A percentile compares a stretch with the other conserved stretches of the same genome.
These are phyloP conservation scores for Linum trigynum DNA, from an alignment of 345 rosid genomes.

Conservation along the genomic window DNA sequence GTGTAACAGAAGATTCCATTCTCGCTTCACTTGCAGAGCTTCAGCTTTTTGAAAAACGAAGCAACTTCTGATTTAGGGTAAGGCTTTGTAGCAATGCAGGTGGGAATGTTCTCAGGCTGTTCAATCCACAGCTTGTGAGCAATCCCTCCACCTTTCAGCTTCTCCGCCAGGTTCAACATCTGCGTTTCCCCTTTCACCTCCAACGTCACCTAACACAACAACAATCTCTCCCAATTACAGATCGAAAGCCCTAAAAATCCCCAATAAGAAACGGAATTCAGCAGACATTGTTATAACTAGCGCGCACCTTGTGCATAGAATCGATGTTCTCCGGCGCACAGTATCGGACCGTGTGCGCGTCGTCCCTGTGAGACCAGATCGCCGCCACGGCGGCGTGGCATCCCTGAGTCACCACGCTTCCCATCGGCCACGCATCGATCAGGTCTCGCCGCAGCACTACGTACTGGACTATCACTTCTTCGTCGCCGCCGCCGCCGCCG, in stretches of 20 bases:
- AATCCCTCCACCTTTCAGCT: constrained; percentile 53
- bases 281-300: too few relatives aligned
- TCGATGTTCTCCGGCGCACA: constrained; percentile 61
- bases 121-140: constrained; percentile 79
- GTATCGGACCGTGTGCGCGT: constrained; percentile 49
- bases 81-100: constrained; percentile 81
- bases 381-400: constrained; percentile 89
- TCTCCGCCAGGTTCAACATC: constrained; percentile 63
- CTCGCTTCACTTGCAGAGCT: constrained; percentile 57
- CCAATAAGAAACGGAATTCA: background rate
- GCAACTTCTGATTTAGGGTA: constrained; percentile 53
- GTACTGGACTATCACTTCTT: constrained; percentile 62
- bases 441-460: constrained; percentile 81
- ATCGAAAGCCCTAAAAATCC: background rate
- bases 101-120: constrained; percentile 83
- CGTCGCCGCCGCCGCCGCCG: constrained; percentile 16
- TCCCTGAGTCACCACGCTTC: constrained; percentile 91
- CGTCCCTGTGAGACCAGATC: constrained; percentile 63
- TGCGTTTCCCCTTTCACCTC: constrained; percentile 90
- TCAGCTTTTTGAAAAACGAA: constrained; percentile 55
- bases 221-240: background rate
- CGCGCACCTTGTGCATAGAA: constrained; percentile 71
- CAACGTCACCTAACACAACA: constrained; percentile 57
- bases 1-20: too few relatives aligned
- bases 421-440: constrained; percentile 86